phyloP scores from a whole-genome alignment of 1,284 basidiomycete genomes.

The Schizopora paradoxa region DNA sequence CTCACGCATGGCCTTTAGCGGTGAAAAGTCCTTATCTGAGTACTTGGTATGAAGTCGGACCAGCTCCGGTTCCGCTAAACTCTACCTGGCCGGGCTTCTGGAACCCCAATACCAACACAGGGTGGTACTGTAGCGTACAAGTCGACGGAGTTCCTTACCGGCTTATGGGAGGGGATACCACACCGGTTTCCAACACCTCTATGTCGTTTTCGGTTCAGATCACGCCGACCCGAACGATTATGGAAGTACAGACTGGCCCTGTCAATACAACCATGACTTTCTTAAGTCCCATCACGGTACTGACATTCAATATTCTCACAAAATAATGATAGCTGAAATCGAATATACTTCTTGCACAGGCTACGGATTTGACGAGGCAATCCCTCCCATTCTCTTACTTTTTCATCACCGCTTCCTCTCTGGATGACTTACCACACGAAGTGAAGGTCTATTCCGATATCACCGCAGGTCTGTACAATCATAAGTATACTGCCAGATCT shows the following conservation, averaged over 20 bases:
- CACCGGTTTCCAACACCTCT: neutral
- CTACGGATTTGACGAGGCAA: neutral
- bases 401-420: constrained; percentile 20
- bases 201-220: constrained; percentile 25
- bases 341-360: neutral
- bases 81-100: too few relatives aligned
- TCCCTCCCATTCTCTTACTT: neutral
- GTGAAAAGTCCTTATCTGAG: too few relatives aligned
- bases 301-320: too few relatives aligned
- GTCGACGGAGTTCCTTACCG: constrained; percentile 32
- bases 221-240: constrained; percentile 12
- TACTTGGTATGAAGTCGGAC: too few relatives aligned
- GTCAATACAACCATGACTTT: constrained; percentile 10
- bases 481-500: neutral
- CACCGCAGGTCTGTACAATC: constrained; percentile 17
- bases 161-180: constrained; percentile 2
- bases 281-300: constrained; percentile 10
- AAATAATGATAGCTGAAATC: too few relatives aligned
- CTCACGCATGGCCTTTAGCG: too few relatives aligned
- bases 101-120: too few relatives aligned
- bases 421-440: constrained; percentile 23
- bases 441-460: constrained; percentile 26
- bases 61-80: too few relatives aligned
- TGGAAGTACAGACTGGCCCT: constrained; percentile 3
- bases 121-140: constrained; percentile 34